Conservation (phyloP, 306 rosid species). For the Inga oerstediana region DNA sequence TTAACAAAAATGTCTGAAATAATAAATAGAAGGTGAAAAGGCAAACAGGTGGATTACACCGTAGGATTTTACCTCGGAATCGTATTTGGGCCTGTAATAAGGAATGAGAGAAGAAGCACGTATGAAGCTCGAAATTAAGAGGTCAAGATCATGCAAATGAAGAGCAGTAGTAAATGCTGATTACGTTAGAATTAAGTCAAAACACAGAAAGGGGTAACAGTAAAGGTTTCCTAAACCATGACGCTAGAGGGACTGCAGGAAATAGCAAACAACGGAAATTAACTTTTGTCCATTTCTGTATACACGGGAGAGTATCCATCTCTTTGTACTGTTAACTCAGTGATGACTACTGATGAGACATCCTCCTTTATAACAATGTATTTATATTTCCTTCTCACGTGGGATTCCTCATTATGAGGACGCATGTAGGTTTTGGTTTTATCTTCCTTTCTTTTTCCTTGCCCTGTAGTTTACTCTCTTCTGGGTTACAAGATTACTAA, state of each 20-base stretch:
- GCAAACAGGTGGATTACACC: neutral
- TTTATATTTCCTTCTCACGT: slow-evolving; percentile 37
- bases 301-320: neutral
- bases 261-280: slow-evolving; percentile 37
- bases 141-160: neutral
- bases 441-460: neutral
- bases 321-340: slow-evolving; percentile 34
- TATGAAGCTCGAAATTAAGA: neutral
- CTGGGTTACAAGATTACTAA: neutral
- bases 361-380: slow-evolving; percentile 31
- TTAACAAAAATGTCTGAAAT: neutral
- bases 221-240: slow-evolving; percentile 30
- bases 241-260: slow-evolving; percentile 31
- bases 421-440: neutral
- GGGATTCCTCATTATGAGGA: slow-evolving; percentile 26
- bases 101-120: neutral
- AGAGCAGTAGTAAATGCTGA: neutral
- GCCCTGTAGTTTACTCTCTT: neutral
- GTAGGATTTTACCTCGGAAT: neutral
- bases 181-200: slow-evolving; percentile 1
- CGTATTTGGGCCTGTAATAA: neutral
- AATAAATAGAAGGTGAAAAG: neutral
- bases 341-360: slow-evolving; percentile 42
- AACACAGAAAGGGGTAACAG: neutral
- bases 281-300: slow-evolving; percentile 42